A percentile compares a stretch with the other conserved stretches of the same genome.
These are phyloP conservation scores for Naganishia randhawae DNA, from an alignment of 768 basidiomycete species.

Conservation along the genomic window DNA sequence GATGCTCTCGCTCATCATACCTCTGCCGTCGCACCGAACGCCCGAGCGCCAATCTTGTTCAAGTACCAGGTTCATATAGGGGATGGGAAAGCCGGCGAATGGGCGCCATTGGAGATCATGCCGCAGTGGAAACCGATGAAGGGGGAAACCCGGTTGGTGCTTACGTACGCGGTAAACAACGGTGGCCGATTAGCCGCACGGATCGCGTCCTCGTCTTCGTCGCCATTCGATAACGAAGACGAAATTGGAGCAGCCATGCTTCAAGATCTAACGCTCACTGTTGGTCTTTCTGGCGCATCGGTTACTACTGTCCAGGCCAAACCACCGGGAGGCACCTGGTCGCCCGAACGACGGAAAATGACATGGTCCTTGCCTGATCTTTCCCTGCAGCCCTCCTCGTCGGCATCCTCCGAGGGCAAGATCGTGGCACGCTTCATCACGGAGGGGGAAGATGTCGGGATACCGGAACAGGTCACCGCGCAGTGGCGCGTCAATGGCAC, in stretches of 20 bases:
- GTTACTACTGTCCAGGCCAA: slow-evolving; percentile 52
- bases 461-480: slow-evolving; percentile 44
- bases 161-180: slow-evolving; percentile 46
- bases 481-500: slow-evolving; percentile 47
- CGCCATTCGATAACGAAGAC: too few species aligned
- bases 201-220: slow-evolving; percentile 16
- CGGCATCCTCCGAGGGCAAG: slow-evolving; percentile 39
- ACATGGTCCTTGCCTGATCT: slow-evolving; percentile 41
- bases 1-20: slow-evolving; percentile 39
- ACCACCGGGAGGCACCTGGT: slow-evolving; percentile 49
- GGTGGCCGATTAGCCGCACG: slow-evolving; percentile 21
- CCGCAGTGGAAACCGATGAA: slow-evolving; percentile 52
- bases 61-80: slow-evolving; percentile 52
- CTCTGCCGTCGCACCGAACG: neutral
- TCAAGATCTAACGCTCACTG: slow-evolving; percentile 31
- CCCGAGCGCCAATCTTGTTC: slow-evolving; percentile 43
- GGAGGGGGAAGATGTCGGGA: slow-evolving; percentile 34
- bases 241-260: neutral
- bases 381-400: slow-evolving; percentile 4
- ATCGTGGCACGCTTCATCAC: slow-evolving; percentile 49
- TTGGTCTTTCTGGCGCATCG: slow-evolving; percentile 41
- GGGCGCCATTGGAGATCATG: slow-evolving; percentile 48
- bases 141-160: slow-evolving; percentile 50
- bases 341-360: slow-evolving; percentile 43
- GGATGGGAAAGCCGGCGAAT: slow-evolving; percentile 34